Base-by-base conservation (phyloP, 345 rosid species). In the Corchorus capsularis region DNA sequence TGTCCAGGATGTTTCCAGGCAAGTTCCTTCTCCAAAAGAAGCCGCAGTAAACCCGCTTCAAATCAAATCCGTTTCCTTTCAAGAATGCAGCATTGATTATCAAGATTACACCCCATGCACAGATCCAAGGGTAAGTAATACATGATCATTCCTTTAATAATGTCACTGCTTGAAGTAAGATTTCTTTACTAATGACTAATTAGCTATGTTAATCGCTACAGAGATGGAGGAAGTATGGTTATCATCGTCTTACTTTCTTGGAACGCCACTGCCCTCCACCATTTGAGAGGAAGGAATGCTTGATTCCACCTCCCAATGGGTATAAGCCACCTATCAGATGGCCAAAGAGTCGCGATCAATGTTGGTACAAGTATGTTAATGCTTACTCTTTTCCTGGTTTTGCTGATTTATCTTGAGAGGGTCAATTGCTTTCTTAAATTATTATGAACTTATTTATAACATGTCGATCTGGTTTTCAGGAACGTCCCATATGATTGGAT, bases 51-150 rank as follows among this genome's bases (percentile, higher is more conserved):
- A 80, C 56, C 84, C 97, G 70, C 89, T 84, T 52, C 90, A 91
- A 73, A 81, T 82, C 68, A 91, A 91, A 73, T 71, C 90, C 32
- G 76, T 84, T 64, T 72, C 86, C 71, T 96, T 96, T 78, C 86
- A 91, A 0, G 94, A 93, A 83, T 96, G 99, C 88, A 87, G 92
- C 81, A 81, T 73, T 41, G 88, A 90, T 73, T 93, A 82, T 79
- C 99, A 96, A 81, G 99, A 96, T 79, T 91, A 92, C 90, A 96
- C 99, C 72, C 98, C 99, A 0, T 96, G 99, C 89, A 96, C 99
- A 0, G 97, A 96, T 89, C 99, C 99, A 72, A 91, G 77, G 97
- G 99, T 93, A 86, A 3, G 43, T 1, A 3, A 60, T 1, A 20
- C 45, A 72, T 37, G 13, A 5, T 41, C 39, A n/a, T 34, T 14